A percentile compares a stretch with the other conserved stretches of the same genome.
Evolutionary conservation across 2,329 filamentous ascomycete species (phyloP).

Genomic region (Alternaria tenuissima): DNA sequence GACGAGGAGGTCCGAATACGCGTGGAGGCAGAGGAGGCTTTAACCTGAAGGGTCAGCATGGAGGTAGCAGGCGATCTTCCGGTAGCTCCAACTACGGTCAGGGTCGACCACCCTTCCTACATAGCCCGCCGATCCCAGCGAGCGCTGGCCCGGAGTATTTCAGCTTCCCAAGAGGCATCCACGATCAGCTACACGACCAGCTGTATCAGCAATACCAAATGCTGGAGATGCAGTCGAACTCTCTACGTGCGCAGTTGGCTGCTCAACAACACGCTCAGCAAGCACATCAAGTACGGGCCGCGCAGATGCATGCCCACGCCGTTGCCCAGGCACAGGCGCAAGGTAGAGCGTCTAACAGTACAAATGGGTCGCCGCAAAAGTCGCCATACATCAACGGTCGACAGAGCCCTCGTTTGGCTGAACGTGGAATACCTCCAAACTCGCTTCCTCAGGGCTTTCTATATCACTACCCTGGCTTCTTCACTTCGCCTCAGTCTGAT

Average conservation of each 20-base stretch:
- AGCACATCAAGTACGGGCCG: constrained; percentile 48
- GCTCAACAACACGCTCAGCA: constrained; percentile 51
- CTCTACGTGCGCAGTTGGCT: constrained; percentile 46
- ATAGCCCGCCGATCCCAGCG: constrained; percentile 54
- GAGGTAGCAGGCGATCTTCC: constrained; percentile 61
- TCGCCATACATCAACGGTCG: constrained; percentile 43
- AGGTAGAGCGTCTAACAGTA: constrained; percentile 41
- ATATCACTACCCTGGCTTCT: constrained; percentile 57
- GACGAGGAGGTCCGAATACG: constrained; percentile 55
- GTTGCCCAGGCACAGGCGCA: constrained; percentile 50
- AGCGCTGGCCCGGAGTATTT: constrained; percentile 55
- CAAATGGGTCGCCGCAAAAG: constrained; percentile 54
- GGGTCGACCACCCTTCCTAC: constrained; percentile 49
- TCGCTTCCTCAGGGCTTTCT: constrained; percentile 53
- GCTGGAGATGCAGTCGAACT: constrained; percentile 54
- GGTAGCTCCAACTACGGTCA: constrained; percentile 61
- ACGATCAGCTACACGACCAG: constrained; percentile 58
- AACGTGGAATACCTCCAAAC: constrained; percentile 40
- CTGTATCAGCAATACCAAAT: constrained; percentile 60
- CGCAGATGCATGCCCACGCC: constrained; percentile 48
- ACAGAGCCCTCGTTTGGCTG: constrained; percentile 44
- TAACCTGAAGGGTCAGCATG: constrained; percentile 58
- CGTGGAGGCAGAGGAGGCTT: constrained; percentile 58
- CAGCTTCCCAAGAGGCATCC: constrained; percentile 49
- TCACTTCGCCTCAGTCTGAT: constrained; percentile 50